Base-by-base conservation (phyloP, 768 basidiomycete species). In the Phylloporus arenicola region DNA sequence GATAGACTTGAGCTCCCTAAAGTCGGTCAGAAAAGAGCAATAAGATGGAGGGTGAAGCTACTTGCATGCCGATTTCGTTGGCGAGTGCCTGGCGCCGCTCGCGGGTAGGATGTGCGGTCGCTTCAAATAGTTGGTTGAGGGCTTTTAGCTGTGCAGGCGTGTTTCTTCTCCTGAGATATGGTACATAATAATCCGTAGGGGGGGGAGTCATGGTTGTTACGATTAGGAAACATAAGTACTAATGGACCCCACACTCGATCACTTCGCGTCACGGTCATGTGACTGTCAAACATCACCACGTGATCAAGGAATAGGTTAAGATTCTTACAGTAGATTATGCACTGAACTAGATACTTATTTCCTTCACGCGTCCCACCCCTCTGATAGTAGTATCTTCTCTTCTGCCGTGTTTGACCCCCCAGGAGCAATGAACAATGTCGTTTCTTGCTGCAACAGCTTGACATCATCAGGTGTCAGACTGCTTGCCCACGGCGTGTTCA, bases 1-100 rank as follows among this genome's bases (percentile, higher is more conserved):
- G 47, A 84, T 81, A 1, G 82, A 82, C 57, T 81, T 83, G 25
- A 77, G 72, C 62, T 83, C 82, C 82, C 82, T 84, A 25, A 39
- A 34, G 29, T 10, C 31, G 17, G 51, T 67, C 42, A 58, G 52
- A 11, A 35, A 10, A 35, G 37, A 14, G 29, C 24, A 4, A 11
- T 17, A 17, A 20, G 14, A 16, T 3, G 7, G 40, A 22, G 4
- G 3, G 24, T 20, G 14, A 25, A 34, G 19, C 4, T 35, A 60
- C 59, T 2, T 42, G 75, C 75, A 77, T 65, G 55, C 63, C 68
- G 30, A 70, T 62, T 43, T 76, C 68, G 10, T 53, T 57, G 11
- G 75, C 71, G 35, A 76, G 69, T 5, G 53, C 52, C 14, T 65
- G 68, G 30, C 75, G 73, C 52, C 75, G 71, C n/a, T 65, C 66